Base-by-base conservation (phyloP, 805 yeast species). In the Hanseniaspora taiwanica region DNA sequence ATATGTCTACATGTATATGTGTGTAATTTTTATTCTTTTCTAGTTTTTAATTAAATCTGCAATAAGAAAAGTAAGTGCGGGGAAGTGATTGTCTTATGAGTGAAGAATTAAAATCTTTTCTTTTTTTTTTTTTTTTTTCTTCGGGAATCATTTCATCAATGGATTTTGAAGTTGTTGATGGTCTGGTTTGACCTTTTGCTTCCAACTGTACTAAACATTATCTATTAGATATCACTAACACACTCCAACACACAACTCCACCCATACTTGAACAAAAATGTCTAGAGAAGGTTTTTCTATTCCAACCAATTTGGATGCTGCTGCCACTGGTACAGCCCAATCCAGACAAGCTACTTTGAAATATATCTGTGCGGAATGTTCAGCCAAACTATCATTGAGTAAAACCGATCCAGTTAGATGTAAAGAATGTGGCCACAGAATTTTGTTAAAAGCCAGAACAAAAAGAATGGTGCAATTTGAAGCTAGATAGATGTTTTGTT, bases 401-500 rank as follows among this genome's bases (percentile, higher is more conserved):
- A 85, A 89, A 65, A 84, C 82, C 51, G 98, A 91, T 61, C 94
- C 97, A 23, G 94, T 91, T 48, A 82, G 97, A 68, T 91, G 98
- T 67, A 87, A 86, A 65, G 94, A 87, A 52, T 91, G 98, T 65
- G 98, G 98, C 47, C 97, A 91, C 67, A 81, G 98, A 66, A 96
- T 91, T 45, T 69, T 91, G 47, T 84, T 89, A 69, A 91, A 91
- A 69, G 94, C 96, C 46, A 81, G 98, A 69, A 89, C 97, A 38
- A 83, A 87, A 71, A 77, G 97, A 69, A 84, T 89, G 94, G 93
- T 81, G 40, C 87, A 81, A 63, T 81, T 80, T 56, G 87, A 80
- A 61, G 87, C 89, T 23, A 74, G 87, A 59, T 80, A 55, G 60
- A 21, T 21, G n/a, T n/a, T n/a, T n/a, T n/a, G n/a, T n/a, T n/a